Percentiles rank a stretch among this genome's conserved stretches.
phyloP scores from a whole-genome alignment of 2,329 filamentous ascomycete species.

The Capronia epimyces region DNA sequence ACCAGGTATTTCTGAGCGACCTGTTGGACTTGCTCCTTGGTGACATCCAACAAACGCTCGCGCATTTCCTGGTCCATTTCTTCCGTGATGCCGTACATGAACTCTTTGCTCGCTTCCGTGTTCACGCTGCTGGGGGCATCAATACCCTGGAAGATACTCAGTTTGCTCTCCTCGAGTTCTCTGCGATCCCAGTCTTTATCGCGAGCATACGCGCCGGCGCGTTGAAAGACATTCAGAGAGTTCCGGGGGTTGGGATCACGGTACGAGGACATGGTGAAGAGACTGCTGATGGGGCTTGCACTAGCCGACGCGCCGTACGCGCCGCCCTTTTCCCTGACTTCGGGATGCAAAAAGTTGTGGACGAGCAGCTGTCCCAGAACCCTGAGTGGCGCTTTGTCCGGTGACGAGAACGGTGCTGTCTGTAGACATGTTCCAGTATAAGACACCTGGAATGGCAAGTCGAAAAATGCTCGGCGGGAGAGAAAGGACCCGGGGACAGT shows the following conservation, averaged over 20 bases:
- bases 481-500: slow-evolving; percentile 36
- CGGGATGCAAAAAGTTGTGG: slow-evolving; percentile 93
- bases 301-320: slow-evolving; percentile 92
- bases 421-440: slow-evolving; percentile 79
- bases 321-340: slow-evolving; percentile 95
- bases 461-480: slow-evolving; percentile 73
- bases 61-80: slow-evolving; percentile 83
- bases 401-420: slow-evolving; percentile 74
- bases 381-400: slow-evolving; percentile 72
- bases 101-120: slow-evolving; percentile 78
- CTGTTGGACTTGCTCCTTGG: slow-evolving; percentile 68
- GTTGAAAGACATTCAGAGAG: slow-evolving; percentile 75
- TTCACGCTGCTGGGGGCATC: slow-evolving; percentile 86
- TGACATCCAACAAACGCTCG: slow-evolving; percentile 81
- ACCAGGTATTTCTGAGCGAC: slow-evolving; percentile 80
- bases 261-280: slow-evolving; percentile 95
- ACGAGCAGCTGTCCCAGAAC: slow-evolving; percentile 88
- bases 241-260: slow-evolving; percentile 92
- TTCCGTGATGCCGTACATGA: slow-evolving; percentile 77
- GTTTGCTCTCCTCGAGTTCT: slow-evolving; percentile 92
- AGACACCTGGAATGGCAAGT: slow-evolving; percentile 93
- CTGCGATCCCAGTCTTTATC: slow-evolving; percentile 74
- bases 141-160: slow-evolving; percentile 85
- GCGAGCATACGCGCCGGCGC: slow-evolving; percentile 74
- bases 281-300: slow-evolving; percentile 68